Base-by-base conservation (phyloP, 108 stramenopile species). In the Mediolabrus comicus region DNA sequence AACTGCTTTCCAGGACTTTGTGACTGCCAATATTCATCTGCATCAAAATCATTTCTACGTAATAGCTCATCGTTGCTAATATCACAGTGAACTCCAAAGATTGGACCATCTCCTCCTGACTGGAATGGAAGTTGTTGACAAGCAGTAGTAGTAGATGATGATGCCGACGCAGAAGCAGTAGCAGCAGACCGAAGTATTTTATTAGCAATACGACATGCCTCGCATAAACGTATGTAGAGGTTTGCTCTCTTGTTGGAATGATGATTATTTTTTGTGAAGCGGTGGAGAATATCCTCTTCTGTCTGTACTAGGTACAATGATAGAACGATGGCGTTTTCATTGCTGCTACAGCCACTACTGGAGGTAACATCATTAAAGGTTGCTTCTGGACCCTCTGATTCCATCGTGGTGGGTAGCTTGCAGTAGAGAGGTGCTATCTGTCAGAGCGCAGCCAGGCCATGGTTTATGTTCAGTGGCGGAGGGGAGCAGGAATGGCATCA, bases 101-200 rank as follows among this genome's bases (percentile, higher is more conserved):
- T 75, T 14, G 84, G 85, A 2, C 90, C 90, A 62, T 92, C 90
- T 13, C 86, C 90, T 13, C 90, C 87, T 25, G 59, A 64, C 39
- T 77, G 71, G 86, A 87, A 91, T 22, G 59, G 83, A 6, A 17
- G 41, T 1, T n/a, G n/a, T n/a, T n/a, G n/a, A n/a, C n/a, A n/a
- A n/a, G n/a, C n/a, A n/a, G n/a, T n/a, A n/a, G 46, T 49, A 3
- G 46, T 49, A 14, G 46, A 63, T 55, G 74, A 67, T 61, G 12
- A 41, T 62, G 53, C 31, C 10, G 17, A 67, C 34, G 33, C 11
- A 19, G 27, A 36, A 19, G 41, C 3, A 19, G 41, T 17, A 16
- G 53, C 22, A 35, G 69, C 46, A 33, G 69, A 69, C 17, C 49
- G 65, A 4, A 69, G 39, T 26, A 59, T 35, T 27, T 39, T 25